Percentiles rank a stretch among this genome's conserved stretches.
Conservation (phyloP, 768 basidiomycete species). For the Sarcodon sp. region DNA sequence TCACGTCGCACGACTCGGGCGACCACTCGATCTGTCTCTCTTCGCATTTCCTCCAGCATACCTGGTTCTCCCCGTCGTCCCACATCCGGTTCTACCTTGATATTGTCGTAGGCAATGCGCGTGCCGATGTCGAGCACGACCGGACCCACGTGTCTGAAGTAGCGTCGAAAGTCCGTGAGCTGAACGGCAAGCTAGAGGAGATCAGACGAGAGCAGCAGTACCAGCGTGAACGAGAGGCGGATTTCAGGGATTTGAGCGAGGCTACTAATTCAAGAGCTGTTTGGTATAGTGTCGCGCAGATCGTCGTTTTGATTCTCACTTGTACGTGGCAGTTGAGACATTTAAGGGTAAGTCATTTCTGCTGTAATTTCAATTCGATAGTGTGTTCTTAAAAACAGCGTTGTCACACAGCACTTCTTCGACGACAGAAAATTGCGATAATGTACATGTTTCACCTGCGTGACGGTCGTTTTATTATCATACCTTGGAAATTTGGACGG, state of each 20-base stretch:
- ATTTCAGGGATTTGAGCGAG: slow-evolving; percentile 84
- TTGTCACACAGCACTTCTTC: slow-evolving; percentile 54
- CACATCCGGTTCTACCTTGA: slow-evolving; percentile 95
- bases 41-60: slow-evolving; percentile 68
- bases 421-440: slow-evolving; percentile 75
- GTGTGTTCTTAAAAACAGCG: neutral
- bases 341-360: slow-evolving; percentile 53
- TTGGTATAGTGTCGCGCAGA: slow-evolving; percentile 89
- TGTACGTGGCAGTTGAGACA: slow-evolving; percentile 92
- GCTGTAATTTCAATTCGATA: neutral
- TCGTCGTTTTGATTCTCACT: slow-evolving; percentile 69
- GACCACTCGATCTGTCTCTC: slow-evolving; percentile 97
- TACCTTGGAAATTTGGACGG: neutral
- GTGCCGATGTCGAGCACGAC: slow-evolving; percentile 79
- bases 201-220: slow-evolving; percentile 95
- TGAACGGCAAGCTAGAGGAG: slow-evolving; percentile 89
- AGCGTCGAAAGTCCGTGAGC: slow-evolving; percentile 74
- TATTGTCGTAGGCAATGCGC: slow-evolving; percentile 81
- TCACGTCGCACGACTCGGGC: slow-evolving; percentile 92
- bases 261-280: slow-evolving; percentile 84
- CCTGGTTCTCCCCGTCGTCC: slow-evolving; percentile 66
- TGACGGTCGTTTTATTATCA: neutral
- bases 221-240: slow-evolving; percentile 89
- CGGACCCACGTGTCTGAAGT: slow-evolving; percentile 75
- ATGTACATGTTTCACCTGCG: slow-evolving; percentile 9